Evolutionary conservation across 495 filamentous ascomycete genomes (phyloP).

Genomic region (Aspergillus ostianus): DNA sequence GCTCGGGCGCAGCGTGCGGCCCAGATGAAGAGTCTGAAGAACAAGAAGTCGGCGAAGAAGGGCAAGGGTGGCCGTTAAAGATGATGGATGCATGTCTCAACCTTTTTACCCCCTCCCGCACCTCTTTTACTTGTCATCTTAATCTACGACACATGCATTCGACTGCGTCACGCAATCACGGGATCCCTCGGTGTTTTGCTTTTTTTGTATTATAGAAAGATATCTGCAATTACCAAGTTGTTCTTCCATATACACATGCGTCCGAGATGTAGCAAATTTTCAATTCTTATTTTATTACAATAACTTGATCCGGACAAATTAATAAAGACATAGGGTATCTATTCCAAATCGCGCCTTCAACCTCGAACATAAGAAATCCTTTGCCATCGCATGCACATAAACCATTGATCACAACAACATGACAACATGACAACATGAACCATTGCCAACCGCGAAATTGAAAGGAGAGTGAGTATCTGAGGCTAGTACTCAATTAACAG

Average conservation of each 20-base stretch:
- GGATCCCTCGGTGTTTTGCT: slow-evolving; percentile 25
- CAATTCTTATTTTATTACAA: slow-evolving; percentile 8
- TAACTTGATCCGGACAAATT: background rate
- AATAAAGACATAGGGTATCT: slow-evolving; percentile 6
- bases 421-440: background rate
- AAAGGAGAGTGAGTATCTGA: background rate
- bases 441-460: background rate
- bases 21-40: slow-evolving; percentile 58
- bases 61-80: slow-evolving; percentile 33
- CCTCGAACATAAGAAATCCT: background rate
- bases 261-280: background rate
- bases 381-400: background rate
- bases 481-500: background rate
- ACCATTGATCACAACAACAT: background rate
- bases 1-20: slow-evolving; percentile 50
- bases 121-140: slow-evolving; percentile 5
- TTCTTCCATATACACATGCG: background rate
- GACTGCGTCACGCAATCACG: slow-evolving; percentile 36
- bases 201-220: slow-evolving; percentile 44
- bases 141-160: slow-evolving; percentile 13
- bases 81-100: slow-evolving; percentile 10
- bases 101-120: slow-evolving; percentile 15
- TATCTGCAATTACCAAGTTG: slow-evolving; percentile 4
- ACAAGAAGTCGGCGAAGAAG: slow-evolving; percentile 48
- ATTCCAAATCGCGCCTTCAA: background rate